Percentiles rank a stretch among this genome's conserved stretches.
phyloP scores from a whole-genome alignment of 331 rosid species.

The Cydonia oblonga region DNA sequence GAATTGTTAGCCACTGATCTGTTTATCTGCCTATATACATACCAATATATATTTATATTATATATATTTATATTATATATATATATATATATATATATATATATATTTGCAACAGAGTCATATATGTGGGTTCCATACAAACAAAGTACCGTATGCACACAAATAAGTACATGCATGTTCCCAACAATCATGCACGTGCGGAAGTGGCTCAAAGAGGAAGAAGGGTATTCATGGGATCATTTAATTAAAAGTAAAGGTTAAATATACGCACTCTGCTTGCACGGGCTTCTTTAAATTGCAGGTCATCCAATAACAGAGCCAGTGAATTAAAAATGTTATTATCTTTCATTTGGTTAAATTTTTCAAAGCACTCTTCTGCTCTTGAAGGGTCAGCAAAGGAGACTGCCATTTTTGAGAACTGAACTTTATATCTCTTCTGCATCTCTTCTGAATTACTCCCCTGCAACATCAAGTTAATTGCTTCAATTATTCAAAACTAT shows the following conservation, averaged over 20 bases:
- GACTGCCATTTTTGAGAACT: conserved; percentile 47
- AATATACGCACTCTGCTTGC: conserved; percentile 39
- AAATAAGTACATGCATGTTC: background rate
- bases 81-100: too few relatives aligned
- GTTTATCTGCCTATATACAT: background rate
- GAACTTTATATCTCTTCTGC: conserved; percentile 33
- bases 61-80: too few relatives aligned
- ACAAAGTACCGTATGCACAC: background rate
- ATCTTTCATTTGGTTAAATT: conserved; percentile 56
- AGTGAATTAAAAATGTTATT: conserved; percentile 49
- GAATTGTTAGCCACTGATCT: background rate
- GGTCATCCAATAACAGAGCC: conserved; percentile 52
- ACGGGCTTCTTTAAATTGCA: conserved; percentile 22
- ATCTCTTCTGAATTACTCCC: conserved; percentile 58
- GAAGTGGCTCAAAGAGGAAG: background rate
- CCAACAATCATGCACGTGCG: background rate
- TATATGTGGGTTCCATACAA: background rate
- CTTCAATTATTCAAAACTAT: conserved; percentile 2
- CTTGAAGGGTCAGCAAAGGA: conserved; percentile 64
- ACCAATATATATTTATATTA: background rate
- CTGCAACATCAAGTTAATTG: conserved; percentile 29
- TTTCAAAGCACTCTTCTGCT: conserved; percentile 24
- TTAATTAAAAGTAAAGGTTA: background rate
- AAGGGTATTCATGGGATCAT: background rate
- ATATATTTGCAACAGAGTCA: background rate